Conservation (phyloP, 768 basidiomycete genomes). For the Phylloporus rhodoxanthus region DNA sequence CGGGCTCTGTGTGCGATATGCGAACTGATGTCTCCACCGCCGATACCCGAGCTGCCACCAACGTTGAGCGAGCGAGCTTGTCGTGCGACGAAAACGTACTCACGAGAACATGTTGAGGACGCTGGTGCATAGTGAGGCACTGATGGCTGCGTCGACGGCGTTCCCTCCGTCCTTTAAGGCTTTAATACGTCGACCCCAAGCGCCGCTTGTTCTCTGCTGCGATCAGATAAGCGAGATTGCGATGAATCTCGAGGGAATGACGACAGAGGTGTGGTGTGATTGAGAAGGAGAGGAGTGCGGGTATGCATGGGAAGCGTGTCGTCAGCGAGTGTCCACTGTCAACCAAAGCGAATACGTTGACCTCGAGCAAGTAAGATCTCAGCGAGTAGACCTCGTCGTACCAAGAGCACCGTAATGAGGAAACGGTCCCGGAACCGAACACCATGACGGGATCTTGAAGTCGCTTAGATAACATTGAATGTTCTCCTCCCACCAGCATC, state of each 20-base stretch:
- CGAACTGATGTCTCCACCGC: constrained; percentile 86
- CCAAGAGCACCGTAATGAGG: no score
- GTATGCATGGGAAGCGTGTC: constrained; percentile 19
- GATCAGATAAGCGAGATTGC: constrained; percentile 55
- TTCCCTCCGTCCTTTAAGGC: constrained; percentile 86
- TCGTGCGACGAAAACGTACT: constrained; percentile 23
- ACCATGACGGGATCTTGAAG: no score
- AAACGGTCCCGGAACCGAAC: no score
- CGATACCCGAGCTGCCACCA: constrained; percentile 61
- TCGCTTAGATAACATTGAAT: constrained; percentile 16
- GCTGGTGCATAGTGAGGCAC: constrained; percentile 71
- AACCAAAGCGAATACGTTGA: no score
- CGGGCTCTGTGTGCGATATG: constrained; percentile 47
- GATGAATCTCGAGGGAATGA: background rate
- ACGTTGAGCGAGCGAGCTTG: constrained; percentile 2
- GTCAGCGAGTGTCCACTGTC: background rate
- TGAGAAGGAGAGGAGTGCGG: constrained; percentile 11
- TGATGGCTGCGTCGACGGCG: constrained; percentile 84
- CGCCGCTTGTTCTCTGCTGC: constrained; percentile 85
- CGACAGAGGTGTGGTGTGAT: background rate
- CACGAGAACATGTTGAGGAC: constrained; percentile 90
- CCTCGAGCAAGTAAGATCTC: background rate
- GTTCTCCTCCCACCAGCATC: background rate
- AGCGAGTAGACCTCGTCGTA: no score
- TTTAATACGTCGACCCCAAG: constrained; percentile 70